Conservation (phyloP, 164 flowering plant species). For the Euptelea pleiosperma region DNA sequence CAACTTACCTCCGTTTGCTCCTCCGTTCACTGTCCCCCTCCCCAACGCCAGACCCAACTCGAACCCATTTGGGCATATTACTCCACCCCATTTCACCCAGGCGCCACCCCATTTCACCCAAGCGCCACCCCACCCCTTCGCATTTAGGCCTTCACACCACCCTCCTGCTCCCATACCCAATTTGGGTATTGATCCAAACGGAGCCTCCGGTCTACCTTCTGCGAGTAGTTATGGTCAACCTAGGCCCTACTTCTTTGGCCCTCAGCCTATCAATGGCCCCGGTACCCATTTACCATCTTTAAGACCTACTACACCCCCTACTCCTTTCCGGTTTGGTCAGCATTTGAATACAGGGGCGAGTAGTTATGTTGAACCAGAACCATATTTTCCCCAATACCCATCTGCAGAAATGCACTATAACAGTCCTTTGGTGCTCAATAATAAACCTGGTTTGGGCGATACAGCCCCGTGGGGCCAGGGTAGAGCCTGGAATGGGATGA, state of each 20-base stretch:
- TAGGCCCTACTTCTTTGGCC: neutral
- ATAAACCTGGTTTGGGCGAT: neutral
- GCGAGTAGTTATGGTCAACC: neutral
- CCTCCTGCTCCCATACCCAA: constrained; percentile 3
- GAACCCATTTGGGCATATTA: neutral
- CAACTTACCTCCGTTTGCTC: constrained; percentile 12
- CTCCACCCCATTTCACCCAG: neutral
- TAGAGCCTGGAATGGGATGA: neutral
- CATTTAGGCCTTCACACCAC: constrained; percentile 2
- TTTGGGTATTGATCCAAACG: neutral
- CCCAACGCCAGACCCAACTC: neutral
- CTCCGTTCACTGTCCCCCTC: constrained; percentile 3
- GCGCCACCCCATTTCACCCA: neutral
- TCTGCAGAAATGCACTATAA: neutral
- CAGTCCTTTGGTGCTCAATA: neutral
- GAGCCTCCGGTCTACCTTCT: neutral
- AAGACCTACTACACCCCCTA: no score
- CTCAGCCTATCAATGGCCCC: neutral
- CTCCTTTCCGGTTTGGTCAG: no score
- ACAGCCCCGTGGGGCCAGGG: neutral
- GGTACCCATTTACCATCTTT: no score
- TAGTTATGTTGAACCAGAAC: no score
- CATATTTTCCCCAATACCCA: constrained; percentile 1
- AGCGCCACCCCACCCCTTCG: neutral
- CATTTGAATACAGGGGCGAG: no score